A percentile compares a stretch with the other conserved stretches of the same genome.
These are phyloP conservation scores for Tilletia horrida DNA, from an alignment of 1,284 basidiomycete species.

Conservation along the genomic window DNA sequence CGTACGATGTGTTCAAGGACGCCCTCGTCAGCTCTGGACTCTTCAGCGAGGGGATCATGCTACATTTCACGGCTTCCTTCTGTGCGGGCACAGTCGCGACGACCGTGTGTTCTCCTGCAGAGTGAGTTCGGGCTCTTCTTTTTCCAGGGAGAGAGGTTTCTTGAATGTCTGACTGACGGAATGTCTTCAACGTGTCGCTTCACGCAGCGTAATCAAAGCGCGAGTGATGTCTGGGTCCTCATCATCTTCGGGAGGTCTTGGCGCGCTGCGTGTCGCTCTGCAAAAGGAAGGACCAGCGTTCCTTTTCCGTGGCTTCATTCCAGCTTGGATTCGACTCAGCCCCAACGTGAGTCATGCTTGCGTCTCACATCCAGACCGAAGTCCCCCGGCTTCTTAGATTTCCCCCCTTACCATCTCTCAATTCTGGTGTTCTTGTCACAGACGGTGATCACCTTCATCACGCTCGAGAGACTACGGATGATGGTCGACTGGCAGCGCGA, in stretches of 20 bases:
- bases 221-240: slow-evolving; percentile 57
- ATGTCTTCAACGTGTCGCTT: neutral
- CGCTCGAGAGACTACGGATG: slow-evolving; percentile 45
- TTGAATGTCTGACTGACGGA: too few relatives aligned
- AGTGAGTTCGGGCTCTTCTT: slow-evolving; percentile 18
- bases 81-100: slow-evolving; percentile 62
- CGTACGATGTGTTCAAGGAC: slow-evolving; percentile 24
- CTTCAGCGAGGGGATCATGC: slow-evolving; percentile 58
- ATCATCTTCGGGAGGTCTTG: slow-evolving; percentile 28
- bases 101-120: slow-evolving; percentile 50
- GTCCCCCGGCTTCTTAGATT: too few relatives aligned
- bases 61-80: slow-evolving; percentile 59
- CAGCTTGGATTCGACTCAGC: slow-evolving; percentile 58
- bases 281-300: slow-evolving; percentile 58
- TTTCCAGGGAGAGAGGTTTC: too few relatives aligned
- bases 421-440: neutral
- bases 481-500: slow-evolving; percentile 37
- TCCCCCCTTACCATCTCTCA: too few relatives aligned
- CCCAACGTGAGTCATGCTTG: slow-evolving; percentile 43
- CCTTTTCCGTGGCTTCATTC: slow-evolving; percentile 61
- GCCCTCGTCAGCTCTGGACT: slow-evolving; percentile 30
- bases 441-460: slow-evolving; percentile 52
- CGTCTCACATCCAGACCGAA: too few relatives aligned
- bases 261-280: slow-evolving; percentile 39
- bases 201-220: slow-evolving; percentile 57